These are phyloP conservation scores for Lactarius deliciosus DNA, from an alignment of 768 basidiomycete genomes.

Conservation along the genomic window DNA sequence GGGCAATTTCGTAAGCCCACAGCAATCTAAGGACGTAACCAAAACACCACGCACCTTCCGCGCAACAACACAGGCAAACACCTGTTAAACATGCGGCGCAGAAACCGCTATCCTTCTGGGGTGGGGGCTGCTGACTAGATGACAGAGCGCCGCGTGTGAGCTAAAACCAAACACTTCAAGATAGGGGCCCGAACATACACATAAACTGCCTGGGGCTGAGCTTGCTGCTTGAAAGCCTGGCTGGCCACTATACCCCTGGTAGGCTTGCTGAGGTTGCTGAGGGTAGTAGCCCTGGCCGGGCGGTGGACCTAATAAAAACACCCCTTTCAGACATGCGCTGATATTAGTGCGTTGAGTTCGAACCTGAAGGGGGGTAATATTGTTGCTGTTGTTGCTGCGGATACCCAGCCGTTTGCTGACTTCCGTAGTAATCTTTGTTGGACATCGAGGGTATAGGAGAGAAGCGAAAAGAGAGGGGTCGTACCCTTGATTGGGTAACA, in stretches of 20 bases:
- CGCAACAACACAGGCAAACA: conserved; percentile 64
- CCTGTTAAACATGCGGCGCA: conserved; percentile 68
- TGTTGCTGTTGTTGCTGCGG: conserved; percentile 43
- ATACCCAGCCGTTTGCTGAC: conserved; percentile 40
- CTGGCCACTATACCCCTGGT: conserved; percentile 49
- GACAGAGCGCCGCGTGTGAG: conserved; percentile 29
- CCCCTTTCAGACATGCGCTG: conserved; percentile 31
- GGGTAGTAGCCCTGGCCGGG: conserved; percentile 71
- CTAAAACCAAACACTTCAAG: neutral
- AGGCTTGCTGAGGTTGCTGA: conserved; percentile 70
- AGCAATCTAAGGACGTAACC: neutral
- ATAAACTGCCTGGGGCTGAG: conserved; percentile 77
- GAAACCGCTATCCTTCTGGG: conserved; percentile 47
- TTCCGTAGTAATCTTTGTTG: conserved; percentile 69
- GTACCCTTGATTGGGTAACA: neutral
- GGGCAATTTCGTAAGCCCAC: conserved; percentile 16
- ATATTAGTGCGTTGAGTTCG: conserved; percentile 23
- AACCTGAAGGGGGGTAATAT: conserved; percentile 56
- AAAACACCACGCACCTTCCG: conserved; percentile 54
- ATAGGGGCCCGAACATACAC: conserved; percentile 55
- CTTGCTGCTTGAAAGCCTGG: conserved; percentile 55
- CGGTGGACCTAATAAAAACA: conserved; percentile 44
- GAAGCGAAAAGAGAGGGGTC: conserved; percentile 11
- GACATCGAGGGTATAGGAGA: conserved; percentile 42
- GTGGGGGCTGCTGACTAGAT: conserved; percentile 47